Evolutionary conservation across 805 yeast genomes (phyloP), one percentile per base, ranked within the genome.

Genomic region (Ogataea pini): DNA sequence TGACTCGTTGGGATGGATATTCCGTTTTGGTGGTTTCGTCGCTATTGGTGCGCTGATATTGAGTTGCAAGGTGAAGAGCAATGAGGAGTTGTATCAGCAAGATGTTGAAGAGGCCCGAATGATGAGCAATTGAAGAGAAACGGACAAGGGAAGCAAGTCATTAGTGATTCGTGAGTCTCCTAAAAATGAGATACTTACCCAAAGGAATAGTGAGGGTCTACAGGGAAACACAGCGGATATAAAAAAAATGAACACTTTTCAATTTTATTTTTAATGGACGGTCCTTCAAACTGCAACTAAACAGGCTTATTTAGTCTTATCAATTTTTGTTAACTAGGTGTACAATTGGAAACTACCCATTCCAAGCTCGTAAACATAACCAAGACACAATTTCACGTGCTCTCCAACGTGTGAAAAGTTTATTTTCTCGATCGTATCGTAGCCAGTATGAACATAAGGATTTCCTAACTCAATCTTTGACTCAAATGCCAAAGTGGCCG

Each of bases 401-500:
- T 92, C 89, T 12, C 73, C 77, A 72, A 92, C 82, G 64, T 91
- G 97, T 39, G 76, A 81, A 61, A 87, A 81, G 61, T 86, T 85
- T 44, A 92, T 73, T 58, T 86, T 73, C 60, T 91, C 97, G 48
- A 91, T 63, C 1, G 96, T 90, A 62, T 92, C 99, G 65, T 77
- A 64, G 0, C 82, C 77, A 37, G 87, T 78, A 68, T 92, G 98
- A 54, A 89, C 85, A 60, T 73, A 84, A 41, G 83, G 85, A 65
- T 81, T 83, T 3, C 82, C 73, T 51, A 75, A 73, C 48, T 79
- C 77, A 65, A 89, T 77, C 49, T 78, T 85, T 39, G 89, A 75
- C 67, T 94, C 99, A 50, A 86, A 80, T 37, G 89, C 86, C 67
- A 89, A 87, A 27, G 89, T 79, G 7, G 89, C 78, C 4, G 97